Evolutionary conservation across 257 asterid genomes (phyloP).

Genomic region (Pogostemon cablin): DNA sequence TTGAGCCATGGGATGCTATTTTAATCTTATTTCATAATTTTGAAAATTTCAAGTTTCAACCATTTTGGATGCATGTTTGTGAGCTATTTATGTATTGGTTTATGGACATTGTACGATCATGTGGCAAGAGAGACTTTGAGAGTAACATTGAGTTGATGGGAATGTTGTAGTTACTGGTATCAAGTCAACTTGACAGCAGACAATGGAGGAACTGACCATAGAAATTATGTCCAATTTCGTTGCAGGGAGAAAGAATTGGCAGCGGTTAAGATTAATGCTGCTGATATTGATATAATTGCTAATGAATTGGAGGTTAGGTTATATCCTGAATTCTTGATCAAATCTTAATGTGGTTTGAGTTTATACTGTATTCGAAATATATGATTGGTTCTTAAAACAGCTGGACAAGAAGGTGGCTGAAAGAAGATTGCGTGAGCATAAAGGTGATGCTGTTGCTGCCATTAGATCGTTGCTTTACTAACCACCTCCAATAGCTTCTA

Average conservation of each 20-base stretch:
- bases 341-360: background rate
- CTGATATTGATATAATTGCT: conserved; percentile 82
- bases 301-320: conserved; percentile 77
- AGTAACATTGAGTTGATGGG: background rate
- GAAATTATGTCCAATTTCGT: conserved; percentile 18
- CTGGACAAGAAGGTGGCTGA: conserved; percentile 91
- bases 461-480: conserved; percentile 75
- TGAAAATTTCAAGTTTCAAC: conserved; percentile 13
- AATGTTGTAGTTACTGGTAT: conserved; percentile 16
- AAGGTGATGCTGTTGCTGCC: conserved; percentile 95
- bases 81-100: background rate
- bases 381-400: conserved; percentile 41
- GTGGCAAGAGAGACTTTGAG: background rate
- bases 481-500: background rate
- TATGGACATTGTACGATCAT: background rate
- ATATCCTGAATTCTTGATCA: background rate
- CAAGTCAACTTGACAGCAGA: background rate
- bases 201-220: conserved; percentile 1
- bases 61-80: background rate
- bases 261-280: conserved; percentile 86
- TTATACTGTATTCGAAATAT: background rate
- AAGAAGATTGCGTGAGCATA: conserved; percentile 85
- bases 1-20: background rate
- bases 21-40: background rate
- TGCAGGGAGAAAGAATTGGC: conserved; percentile 91